Conservation (phyloP, 306 rosid genomes). For the Acacia melanoxylon region DNA sequence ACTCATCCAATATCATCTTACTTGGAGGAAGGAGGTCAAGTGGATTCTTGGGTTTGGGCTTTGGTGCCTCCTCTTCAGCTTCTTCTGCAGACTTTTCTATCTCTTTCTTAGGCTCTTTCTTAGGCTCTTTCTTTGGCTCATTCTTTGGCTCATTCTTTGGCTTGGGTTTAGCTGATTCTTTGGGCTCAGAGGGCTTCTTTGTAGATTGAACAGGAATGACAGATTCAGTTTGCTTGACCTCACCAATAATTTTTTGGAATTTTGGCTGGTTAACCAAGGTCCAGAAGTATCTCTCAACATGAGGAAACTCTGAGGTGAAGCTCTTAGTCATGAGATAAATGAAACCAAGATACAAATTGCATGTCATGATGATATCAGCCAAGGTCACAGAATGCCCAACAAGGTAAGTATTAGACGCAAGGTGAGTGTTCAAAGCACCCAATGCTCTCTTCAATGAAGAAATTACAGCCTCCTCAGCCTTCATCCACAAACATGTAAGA, state of each 20-base stretch:
- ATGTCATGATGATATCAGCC: constrained; percentile 63
- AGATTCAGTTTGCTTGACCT: constrained; percentile 67
- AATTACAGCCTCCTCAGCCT: constrained; percentile 76
- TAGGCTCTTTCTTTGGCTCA: constrained; percentile 65
- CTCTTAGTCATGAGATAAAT: constrained; percentile 47
- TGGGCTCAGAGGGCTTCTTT: constrained; percentile 71
- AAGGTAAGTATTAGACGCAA: constrained; percentile 71
- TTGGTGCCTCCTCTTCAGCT: constrained; percentile 79
- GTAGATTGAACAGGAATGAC: constrained; percentile 57
- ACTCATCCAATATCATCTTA: constrained; percentile 84
- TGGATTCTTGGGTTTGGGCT: constrained; percentile 86
- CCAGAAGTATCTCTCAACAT: constrained; percentile 94
- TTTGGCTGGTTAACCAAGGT: constrained; percentile 91
- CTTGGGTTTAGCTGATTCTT: constrained; percentile 66
- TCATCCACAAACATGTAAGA: constrained; percentile 13
- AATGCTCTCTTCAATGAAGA: constrained; percentile 65
- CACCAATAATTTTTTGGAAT: constrained; percentile 69
- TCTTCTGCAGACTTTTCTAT: constrained; percentile 46
- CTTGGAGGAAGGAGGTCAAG: constrained; percentile 94
- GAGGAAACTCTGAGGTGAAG: constrained; percentile 84
- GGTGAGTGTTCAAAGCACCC: constrained; percentile 71
- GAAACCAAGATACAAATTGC: constrained; percentile 55
- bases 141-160: constrained; percentile 66
- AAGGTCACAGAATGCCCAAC: constrained; percentile 84
- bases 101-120: constrained; percentile 69